These are phyloP conservation scores for Colletotrichum destructivum DNA, from an alignment of 2,329 filamentous ascomycete genomes.

Conservation along the genomic window DNA sequence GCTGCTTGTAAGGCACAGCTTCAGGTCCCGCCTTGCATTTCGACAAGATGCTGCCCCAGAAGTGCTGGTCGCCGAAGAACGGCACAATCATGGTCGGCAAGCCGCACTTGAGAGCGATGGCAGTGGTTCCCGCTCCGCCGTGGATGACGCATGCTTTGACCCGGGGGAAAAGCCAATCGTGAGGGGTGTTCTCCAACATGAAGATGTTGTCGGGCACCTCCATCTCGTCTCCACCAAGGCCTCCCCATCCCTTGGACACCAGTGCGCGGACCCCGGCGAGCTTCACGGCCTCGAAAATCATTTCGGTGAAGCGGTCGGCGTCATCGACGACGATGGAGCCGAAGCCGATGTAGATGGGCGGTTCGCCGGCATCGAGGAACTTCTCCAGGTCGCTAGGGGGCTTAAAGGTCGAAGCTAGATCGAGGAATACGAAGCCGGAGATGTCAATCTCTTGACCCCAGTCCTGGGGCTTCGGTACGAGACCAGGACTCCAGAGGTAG, in stretches of 20 bases:
- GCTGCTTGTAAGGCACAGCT: conserved; percentile 77
- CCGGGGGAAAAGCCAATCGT: conserved; percentile 82
- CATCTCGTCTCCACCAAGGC: conserved; percentile 69
- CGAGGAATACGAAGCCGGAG: conserved; percentile 84
- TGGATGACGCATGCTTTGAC: conserved; percentile 80
- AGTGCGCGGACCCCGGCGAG: conserved; percentile 78
- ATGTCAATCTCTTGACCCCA: conserved; percentile 81
- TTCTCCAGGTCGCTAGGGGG: conserved; percentile 69
- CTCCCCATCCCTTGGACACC: conserved; percentile 84
- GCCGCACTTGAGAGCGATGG: conserved; percentile 79
- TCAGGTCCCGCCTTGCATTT: conserved; percentile 75
- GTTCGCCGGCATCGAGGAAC: conserved; percentile 70
- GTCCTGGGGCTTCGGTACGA: conserved; percentile 77
- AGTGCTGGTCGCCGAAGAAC: conserved; percentile 85
- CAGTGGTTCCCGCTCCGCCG: conserved; percentile 84
- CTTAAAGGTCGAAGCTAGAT: conserved; percentile 73
- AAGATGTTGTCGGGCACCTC: conserved; percentile 75
- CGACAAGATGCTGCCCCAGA: conserved; percentile 81
- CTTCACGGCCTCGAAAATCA: conserved; percentile 80
- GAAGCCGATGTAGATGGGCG: conserved; percentile 82
- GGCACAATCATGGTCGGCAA: conserved; percentile 83
- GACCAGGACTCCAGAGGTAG: conserved; percentile 78
- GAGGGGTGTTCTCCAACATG: conserved; percentile 81
- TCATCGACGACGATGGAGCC: conserved; percentile 84
- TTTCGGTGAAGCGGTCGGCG: conserved; percentile 75